A percentile compares a stretch with the other conserved stretches of the same genome.
phyloP scores from a whole-genome alignment of 441 rosid species.

The Theobroma grandiflorum region DNA sequence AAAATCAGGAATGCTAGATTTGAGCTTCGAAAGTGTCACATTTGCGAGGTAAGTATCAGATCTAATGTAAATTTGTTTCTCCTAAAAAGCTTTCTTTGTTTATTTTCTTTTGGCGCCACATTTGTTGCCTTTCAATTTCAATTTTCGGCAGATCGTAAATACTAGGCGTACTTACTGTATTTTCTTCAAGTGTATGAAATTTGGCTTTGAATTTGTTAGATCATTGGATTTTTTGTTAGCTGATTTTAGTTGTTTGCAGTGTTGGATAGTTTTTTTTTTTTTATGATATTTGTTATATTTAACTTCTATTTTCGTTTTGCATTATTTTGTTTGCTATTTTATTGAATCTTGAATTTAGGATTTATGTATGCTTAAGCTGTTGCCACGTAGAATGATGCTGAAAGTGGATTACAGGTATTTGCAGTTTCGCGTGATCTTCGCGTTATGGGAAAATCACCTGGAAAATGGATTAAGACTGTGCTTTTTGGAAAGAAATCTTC shows the following conservation, averaged over 20 bases:
- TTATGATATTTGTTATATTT: background rate
- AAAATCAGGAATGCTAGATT: constrained; percentile 53
- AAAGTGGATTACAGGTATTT: constrained; percentile 30
- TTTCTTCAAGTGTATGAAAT: background rate
- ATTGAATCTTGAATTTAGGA: background rate
- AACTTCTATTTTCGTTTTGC: constrained; percentile 9
- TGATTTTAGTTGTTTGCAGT: background rate
- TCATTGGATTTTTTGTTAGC: constrained; percentile 18
- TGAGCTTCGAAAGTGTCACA: constrained; percentile 40
- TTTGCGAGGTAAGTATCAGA: constrained; percentile 66
- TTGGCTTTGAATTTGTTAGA: background rate
- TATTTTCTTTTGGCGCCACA: constrained; percentile 32
- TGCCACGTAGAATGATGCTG: constrained; percentile 26
- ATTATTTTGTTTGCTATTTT: background rate
- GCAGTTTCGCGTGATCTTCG: constrained; percentile 33
- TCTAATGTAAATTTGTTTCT: constrained; percentile 45
- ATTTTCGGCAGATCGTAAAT: constrained; percentile 28
- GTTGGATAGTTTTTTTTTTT: constrained; percentile 4
- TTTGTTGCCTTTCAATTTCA: constrained; percentile 25
- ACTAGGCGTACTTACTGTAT: background rate
- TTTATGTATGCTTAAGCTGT: constrained; percentile 10
- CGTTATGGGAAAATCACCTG: constrained; percentile 81
- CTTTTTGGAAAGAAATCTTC: constrained; percentile 84
- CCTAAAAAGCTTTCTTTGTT: background rate
- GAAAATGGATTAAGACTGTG: constrained; percentile 79